These are phyloP conservation scores for Porcisia deanei DNA, from an alignment of 208 protist species.

Conservation along the genomic window DNA sequence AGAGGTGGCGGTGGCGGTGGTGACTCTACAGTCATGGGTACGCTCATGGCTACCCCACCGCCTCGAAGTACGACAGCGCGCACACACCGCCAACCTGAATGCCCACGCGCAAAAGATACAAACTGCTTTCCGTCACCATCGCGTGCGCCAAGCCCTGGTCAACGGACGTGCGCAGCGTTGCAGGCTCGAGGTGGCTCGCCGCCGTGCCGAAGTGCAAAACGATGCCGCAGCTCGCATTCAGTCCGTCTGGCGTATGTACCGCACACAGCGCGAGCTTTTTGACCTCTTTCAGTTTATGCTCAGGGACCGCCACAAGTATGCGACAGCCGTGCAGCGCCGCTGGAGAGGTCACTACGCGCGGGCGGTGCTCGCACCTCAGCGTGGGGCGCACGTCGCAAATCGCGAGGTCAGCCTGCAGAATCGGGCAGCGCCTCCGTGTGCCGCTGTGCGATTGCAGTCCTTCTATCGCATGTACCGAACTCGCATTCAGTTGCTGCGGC, in stretches of 20 bases:
- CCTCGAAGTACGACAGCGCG: not conserved
- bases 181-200: slow-evolving; percentile 8
- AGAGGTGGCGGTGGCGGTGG: slow-evolving; percentile 52
- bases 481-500: slow-evolving; percentile 13
- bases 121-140: slow-evolving; percentile 27
- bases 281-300: slow-evolving; percentile 51
- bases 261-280: slow-evolving; percentile 2
- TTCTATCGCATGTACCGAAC: slow-evolving; percentile 63
- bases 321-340: slow-evolving; percentile 46
- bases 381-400: not conserved
- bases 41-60: slow-evolving; percentile 41
- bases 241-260: slow-evolving; percentile 54
- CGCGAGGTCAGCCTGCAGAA: slow-evolving; percentile 11
- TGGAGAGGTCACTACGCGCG: slow-evolving; percentile 49
- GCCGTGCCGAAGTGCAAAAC: slow-evolving; percentile 16
- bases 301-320: slow-evolving; percentile 52
- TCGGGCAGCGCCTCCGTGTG: slow-evolving; percentile 14
- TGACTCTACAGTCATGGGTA: slow-evolving; percentile 48
- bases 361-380: not conserved
- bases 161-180: not conserved
- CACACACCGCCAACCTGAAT: not conserved
- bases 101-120: slow-evolving; percentile 36
- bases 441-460: slow-evolving; percentile 45
- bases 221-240: slow-evolving; percentile 66
- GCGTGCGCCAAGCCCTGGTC: slow-evolving; percentile 13